Base-by-base conservation (phyloP, 371 early-diverging fungal genomes). In the Rhizopus arrhizus region DNA sequence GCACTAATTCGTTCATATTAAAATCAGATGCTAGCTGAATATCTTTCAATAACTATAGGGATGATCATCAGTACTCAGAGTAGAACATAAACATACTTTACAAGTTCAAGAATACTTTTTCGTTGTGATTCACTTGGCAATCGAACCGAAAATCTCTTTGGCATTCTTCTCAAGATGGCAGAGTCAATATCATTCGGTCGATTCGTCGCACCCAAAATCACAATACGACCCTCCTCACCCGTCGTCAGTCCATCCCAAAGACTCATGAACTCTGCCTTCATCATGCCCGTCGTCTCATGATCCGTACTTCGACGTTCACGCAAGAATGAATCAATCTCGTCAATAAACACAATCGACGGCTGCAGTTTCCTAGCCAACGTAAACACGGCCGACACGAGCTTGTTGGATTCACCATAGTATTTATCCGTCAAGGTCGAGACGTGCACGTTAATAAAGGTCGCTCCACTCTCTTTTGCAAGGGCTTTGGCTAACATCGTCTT, bases 201-300 rank as follows among this genome's bases (percentile, higher is more conserved):
- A 74, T 98, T 98, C 3, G 99, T 97, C 0, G 98, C 98, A 36
- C 96, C 96, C 56, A 95, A 73, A 43, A 93, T 90, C 55, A 96
- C 80, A 53, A 96, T 89, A 28, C 92, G 86, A 31, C 78, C 79
- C 55, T 85, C 85, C 53, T 89, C 89, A 15, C 86, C 88, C 0
- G 96, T 89, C 0, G 91, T 86, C 55, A 98, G 76, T 5, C 99
- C 99, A 74, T 98, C 99, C 99, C 99, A 98, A 64, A 96, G 79
- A 66, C 85, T 92, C 96, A 98, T 96, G 66, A 97, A 97, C 81
- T 97, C 97, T 6, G 98, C 95, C 83, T 97, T 98, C 96, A 98
- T 97, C 87, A 95, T 96, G 51, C 87, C 84, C 31, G 93, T 95
- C 16, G 94, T 94, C 77, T 97, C 98, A 69, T 97, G 97, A 74